phyloP scores from a whole-genome alignment of 2,329 filamentous ascomycete genomes.

The Claviceps fusiformis region DNA sequence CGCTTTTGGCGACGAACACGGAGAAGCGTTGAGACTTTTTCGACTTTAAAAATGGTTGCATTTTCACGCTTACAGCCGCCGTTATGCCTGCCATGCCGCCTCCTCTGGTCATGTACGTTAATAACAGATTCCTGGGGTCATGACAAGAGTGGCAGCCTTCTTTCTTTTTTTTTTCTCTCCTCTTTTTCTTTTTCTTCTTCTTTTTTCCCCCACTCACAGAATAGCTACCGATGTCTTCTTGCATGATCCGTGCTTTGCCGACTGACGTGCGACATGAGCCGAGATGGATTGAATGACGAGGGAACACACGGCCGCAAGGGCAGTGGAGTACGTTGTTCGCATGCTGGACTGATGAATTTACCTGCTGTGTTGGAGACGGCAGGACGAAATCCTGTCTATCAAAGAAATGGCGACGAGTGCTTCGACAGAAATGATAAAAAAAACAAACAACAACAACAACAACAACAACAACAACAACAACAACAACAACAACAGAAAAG shows the following conservation, averaged over 20 bases:
- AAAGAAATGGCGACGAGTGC: too few species aligned
- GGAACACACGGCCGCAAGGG: slow-evolving; percentile 1
- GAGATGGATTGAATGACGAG: neutral
- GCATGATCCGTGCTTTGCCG: slow-evolving; percentile 7
- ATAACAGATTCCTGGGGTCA: neutral
- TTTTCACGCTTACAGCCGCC: slow-evolving; percentile 27
- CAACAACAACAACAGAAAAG: too few species aligned
- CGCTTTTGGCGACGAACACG: neutral
- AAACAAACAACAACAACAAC: too few species aligned
- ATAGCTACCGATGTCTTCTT: slow-evolving; percentile 19
- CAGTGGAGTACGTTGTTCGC: neutral
- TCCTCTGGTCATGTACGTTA: slow-evolving; percentile 19
- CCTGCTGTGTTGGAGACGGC: slow-evolving; percentile 25
- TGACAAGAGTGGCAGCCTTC: neutral
- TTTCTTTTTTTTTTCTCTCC: neutral
- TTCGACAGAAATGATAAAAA: too few species aligned
- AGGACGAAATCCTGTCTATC: slow-evolving; percentile 20
- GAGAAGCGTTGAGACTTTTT: neutral
- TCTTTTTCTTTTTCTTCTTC: neutral
- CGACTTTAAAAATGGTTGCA: neutral
- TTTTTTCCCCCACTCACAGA: slow-evolving; percentile 10
- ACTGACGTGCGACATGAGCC: slow-evolving; percentile 5
- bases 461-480: too few species aligned
- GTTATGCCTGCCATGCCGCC: slow-evolving; percentile 51
- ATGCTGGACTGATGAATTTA: slow-evolving; percentile 19